phyloP scores from a whole-genome alignment of 2,329 filamentous ascomycete species.

The Fusarium sp. region DNA sequence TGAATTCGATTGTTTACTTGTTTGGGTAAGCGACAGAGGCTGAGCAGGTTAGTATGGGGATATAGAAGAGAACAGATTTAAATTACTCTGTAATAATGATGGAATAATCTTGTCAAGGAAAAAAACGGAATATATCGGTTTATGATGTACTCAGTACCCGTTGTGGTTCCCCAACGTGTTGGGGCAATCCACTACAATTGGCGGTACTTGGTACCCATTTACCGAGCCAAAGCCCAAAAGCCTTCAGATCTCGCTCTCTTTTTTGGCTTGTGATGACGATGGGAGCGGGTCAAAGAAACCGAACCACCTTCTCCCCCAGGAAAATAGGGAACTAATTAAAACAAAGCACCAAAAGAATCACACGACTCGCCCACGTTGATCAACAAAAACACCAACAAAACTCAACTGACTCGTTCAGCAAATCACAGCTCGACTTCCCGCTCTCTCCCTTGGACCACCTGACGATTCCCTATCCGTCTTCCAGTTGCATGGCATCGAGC shows the following conservation, averaged over 20 bases:
- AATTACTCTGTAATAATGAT: neutral
- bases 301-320: constrained; percentile 25
- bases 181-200: constrained; percentile 39
- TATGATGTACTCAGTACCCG: constrained; percentile 21
- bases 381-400: neutral
- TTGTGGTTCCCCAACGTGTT: constrained; percentile 40
- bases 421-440: neutral
- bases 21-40: constrained; percentile 2
- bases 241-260: neutral
- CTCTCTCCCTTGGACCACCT: constrained; percentile 8
- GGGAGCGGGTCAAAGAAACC: constrained; percentile 20
- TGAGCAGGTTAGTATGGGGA: neutral
- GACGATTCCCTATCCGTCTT: constrained; percentile 1
- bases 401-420: neutral
- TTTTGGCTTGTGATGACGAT: constrained; percentile 39
- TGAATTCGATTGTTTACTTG: constrained; percentile 20
- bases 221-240: neutral
- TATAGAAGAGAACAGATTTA: neutral
- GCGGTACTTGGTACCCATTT: neutral
- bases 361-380: constrained; percentile 27
- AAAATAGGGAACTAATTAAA: constrained; percentile 1
- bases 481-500: constrained; percentile 35
- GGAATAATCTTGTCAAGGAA: neutral
- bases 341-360: constrained; percentile 17
- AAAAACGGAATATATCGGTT: constrained; percentile 42